Conservation (phyloP, 108 stramenopile genomes). For the Conticribra weissflogii region DNA sequence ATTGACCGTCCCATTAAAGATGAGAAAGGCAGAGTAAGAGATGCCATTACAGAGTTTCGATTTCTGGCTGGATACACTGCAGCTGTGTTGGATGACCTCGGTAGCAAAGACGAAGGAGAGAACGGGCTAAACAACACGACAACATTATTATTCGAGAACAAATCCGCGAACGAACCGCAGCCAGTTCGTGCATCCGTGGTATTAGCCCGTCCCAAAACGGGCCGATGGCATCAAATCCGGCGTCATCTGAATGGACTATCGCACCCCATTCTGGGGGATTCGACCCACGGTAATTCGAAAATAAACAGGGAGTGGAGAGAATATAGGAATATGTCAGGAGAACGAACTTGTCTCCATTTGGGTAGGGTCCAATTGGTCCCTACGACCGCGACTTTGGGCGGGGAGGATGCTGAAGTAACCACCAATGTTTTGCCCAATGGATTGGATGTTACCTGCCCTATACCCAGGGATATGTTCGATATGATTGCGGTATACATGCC, state of each 20-base stretch:
- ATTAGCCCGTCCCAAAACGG: conserved; percentile 72
- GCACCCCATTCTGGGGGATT: conserved; percentile 88
- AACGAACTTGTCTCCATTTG: conserved; percentile 77
- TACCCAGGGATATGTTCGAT: conserved; percentile 70
- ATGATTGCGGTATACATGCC: conserved; percentile 67
- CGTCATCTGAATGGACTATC: conserved; percentile 79
- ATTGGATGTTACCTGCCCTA: conserved; percentile 63
- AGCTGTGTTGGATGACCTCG: no score
- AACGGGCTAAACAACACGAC: neutral
- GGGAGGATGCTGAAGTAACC: neutral
- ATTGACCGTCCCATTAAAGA: conserved; percentile 76
- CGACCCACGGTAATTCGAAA: conserved; percentile 70
- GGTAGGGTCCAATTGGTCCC: conserved; percentile 59
- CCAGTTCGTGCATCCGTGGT: conserved; percentile 70
- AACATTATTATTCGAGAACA: neutral
- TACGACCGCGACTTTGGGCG: conserved; percentile 16
- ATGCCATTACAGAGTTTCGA: conserved; percentile 74
- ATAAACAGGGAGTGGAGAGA: conserved; percentile 74
- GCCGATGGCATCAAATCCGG: conserved; percentile 91
- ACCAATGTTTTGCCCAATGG: conserved; percentile 48
- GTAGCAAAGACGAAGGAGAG: conserved; percentile 25
- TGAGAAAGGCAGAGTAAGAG: conserved; percentile 62
- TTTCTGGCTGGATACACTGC: conserved; percentile 76
- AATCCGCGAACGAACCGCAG: conserved; percentile 40
- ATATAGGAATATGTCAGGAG: conserved; percentile 61